Base-by-base conservation (phyloP, 768 basidiomycete species). In the Hygrophoropsis aurantiaca region DNA sequence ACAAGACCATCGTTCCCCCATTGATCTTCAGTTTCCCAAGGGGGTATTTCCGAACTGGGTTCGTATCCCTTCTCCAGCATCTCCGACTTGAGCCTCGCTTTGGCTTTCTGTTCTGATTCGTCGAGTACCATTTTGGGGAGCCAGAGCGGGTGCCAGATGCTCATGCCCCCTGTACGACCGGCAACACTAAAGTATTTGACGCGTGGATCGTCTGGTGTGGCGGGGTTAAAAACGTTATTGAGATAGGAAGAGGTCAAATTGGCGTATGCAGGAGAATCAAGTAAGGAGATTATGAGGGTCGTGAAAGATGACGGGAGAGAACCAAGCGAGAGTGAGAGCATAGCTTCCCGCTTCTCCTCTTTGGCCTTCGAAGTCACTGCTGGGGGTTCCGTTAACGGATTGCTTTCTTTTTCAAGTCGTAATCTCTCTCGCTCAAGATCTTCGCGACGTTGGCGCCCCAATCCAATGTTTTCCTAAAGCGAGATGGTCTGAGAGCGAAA, bases 181-280 rank as follows among this genome's bases (percentile, higher is more conserved):
- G 92, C 90, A 32, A 97, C 83, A 54, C 88, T 91, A 64, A 85
- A 97, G 71, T 99, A 99, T 58, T 88, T 90, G 46, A 98, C 92
- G 33, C 72, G 71, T 1, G 86, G 82, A 53, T 85, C 80, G 55
- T 94, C 73, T 0, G 92, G 93, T 0, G 86, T 91, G 20, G 70
- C 66, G 2, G 83, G 95, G 73, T 87, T 97, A 75, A 95, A 95
- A 0, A 81, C 72, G 32, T 81, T 72, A 50, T 82, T 84, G 32
- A 97, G 77, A 62, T 87, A 98, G 4, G 78, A 64, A 2, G 94
- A 86, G 5, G 92, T 95, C 41, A 99, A 77, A 61, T 97, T 95
- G 6, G 89, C 84, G 65, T 98, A 99, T 0, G 97, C 97, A 1
- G 97, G 97, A 0, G 94, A 94, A 72, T 99, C 97, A 54, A 98